These are phyloP conservation scores for Euphorbia celastroides DNA, from an alignment of 441 rosid species.

Conservation along the genomic window DNA sequence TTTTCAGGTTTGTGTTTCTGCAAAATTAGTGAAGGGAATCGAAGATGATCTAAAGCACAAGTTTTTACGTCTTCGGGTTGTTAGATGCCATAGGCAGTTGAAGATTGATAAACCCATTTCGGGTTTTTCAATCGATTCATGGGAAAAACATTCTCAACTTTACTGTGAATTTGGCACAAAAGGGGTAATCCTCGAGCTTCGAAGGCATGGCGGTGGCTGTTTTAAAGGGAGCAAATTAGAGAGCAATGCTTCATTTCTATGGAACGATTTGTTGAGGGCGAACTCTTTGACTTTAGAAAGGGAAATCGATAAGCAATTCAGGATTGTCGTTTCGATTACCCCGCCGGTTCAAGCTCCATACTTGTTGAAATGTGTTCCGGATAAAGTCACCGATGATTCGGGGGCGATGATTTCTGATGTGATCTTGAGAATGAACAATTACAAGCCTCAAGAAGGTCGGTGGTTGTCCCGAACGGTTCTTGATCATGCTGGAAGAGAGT, in stretches of 20 bases:
- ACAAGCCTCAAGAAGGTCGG: constrained; percentile 80
- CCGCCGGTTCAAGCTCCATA: constrained; percentile 86
- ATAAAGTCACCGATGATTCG: constrained; percentile 80
- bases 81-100: constrained; percentile 69
- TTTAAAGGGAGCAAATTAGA: constrained; percentile 38
- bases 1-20: constrained; percentile 55
- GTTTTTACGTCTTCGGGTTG: constrained; percentile 46
- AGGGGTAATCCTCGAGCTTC: constrained; percentile 57
- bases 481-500: constrained; percentile 83
- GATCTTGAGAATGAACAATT: constrained; percentile 53
- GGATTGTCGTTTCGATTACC: constrained; percentile 59
- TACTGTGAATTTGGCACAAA: constrained; percentile 78
- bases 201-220: constrained; percentile 33
- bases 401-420: constrained; percentile 92
- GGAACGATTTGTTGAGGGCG: constrained; percentile 77
- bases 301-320: constrained; percentile 36
- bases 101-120: constrained; percentile 44
- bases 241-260: constrained; percentile 35
- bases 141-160: constrained; percentile 64
- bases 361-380: constrained; percentile 82
- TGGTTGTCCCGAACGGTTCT: constrained; percentile 92
- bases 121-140: constrained; percentile 35
- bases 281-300: constrained; percentile 48
- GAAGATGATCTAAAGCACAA: constrained; percentile 24
- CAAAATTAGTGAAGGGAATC: constrained; percentile 34